Conservation (phyloP, 2,329 filamentous ascomycete genomes). For the Cordyceps tenuipes region DNA sequence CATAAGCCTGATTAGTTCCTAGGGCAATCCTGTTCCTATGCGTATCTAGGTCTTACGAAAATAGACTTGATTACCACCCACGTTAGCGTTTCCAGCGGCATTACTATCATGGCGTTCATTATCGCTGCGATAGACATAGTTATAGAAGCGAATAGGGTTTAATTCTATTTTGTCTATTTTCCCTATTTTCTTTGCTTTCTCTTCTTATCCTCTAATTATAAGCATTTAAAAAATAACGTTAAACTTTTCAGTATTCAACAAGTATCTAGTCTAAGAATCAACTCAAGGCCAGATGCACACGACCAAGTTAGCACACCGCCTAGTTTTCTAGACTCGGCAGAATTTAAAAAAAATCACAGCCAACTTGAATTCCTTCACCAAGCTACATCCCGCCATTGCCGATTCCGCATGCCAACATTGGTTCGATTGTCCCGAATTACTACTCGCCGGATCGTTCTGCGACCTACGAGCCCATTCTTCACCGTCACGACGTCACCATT, state of each 20-base stretch:
- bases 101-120: neutral
- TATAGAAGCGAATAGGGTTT: constrained; percentile 2
- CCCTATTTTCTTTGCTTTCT: too few relatives aligned
- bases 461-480: neutral
- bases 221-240: too few relatives aligned
- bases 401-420: neutral
- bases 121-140: neutral
- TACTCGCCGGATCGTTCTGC: neutral
- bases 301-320: constrained; percentile 7
- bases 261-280: too few relatives aligned
- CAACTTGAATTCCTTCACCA: neutral
- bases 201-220: too few relatives aligned
- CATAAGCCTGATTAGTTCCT: too few relatives aligned
- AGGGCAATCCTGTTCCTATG: neutral
- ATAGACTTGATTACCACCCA: too few relatives aligned
- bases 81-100: neutral
- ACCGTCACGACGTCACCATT: neutral
- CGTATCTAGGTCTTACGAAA: neutral
- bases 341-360: constrained; percentile 10
- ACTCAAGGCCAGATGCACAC: too few relatives aligned
- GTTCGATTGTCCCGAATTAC: neutral
- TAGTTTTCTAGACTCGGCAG: constrained; percentile 3
- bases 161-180: too few relatives aligned
- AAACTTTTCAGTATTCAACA: too few relatives aligned
- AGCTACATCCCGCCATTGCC: neutral